phyloP scores from a whole-genome alignment of 176 grass and related monocot genomes.

The Oryza officinalis region DNA sequence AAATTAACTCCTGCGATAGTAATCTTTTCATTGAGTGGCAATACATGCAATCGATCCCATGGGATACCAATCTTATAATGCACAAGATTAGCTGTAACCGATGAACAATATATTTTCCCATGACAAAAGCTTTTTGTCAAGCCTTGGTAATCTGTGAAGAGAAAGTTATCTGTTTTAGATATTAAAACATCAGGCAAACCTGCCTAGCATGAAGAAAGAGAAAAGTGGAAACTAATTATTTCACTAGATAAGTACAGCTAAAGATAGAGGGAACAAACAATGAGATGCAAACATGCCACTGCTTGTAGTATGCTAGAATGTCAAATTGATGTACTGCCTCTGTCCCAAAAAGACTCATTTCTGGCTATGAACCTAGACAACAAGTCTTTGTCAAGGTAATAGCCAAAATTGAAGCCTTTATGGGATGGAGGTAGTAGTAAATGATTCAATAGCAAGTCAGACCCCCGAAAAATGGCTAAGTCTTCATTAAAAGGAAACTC shows the following conservation, averaged over 20 bases:
- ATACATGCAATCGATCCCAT: conserved; percentile 77
- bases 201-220: conserved; percentile 11
- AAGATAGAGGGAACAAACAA: conserved; percentile 1
- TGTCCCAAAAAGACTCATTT: too few species aligned
- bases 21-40: conserved; percentile 82
- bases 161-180: conserved; percentile 5
- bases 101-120: conserved; percentile 92
- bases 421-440: neutral
- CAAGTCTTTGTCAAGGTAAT: too few species aligned
- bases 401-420: too few species aligned
- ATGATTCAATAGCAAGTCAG: conserved; percentile 14
- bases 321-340: neutral
- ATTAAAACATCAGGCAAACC: neutral
- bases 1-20: conserved; percentile 66
- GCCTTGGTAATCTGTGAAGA: conserved; percentile 83
- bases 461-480: neutral
- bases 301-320: neutral
- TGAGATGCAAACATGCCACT: neutral
- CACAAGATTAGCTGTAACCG: conserved; percentile 86
- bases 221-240: neutral
- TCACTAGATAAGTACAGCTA: neutral
- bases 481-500: neutral
- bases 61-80: conserved; percentile 88
- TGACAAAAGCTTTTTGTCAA: conserved; percentile 91
- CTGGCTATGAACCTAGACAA: too few species aligned